phyloP scores from a whole-genome alignment of 768 basidiomycete species.

The Cystofilobasidium ferigula region DNA sequence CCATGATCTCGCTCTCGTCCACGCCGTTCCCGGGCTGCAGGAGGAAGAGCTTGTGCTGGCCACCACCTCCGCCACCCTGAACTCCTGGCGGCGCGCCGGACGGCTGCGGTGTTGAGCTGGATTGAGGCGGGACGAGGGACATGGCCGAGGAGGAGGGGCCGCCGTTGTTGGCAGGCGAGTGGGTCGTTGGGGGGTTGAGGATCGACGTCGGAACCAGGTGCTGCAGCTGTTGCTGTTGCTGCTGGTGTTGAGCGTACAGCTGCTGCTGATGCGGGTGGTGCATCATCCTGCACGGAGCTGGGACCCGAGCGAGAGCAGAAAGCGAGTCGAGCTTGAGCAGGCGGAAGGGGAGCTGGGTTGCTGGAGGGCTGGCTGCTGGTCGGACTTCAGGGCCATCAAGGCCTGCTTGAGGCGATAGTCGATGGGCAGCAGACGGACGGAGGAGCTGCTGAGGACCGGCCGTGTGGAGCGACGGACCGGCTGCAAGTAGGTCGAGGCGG shows the following conservation, averaged over 20 bases:
- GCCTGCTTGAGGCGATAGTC: no score
- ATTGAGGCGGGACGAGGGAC: slow-evolving; percentile 26
- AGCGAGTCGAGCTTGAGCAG: slow-evolving; percentile 4
- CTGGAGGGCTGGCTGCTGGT: no score
- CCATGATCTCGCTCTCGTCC: slow-evolving; percentile 76
- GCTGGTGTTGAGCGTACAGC: slow-evolving; percentile 25
- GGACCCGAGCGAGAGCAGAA: no score
- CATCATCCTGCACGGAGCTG: slow-evolving; percentile 1
- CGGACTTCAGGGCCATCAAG: no score
- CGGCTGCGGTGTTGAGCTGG: background rate
- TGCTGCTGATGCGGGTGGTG: slow-evolving; percentile 31
- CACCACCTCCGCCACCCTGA: background rate
- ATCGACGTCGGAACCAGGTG: slow-evolving; percentile 23
- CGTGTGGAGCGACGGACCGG: no score
- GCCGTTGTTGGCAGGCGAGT: slow-evolving; percentile 6
- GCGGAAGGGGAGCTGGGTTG: no score
- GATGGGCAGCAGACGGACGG: no score
- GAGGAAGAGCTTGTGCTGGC: slow-evolving; percentile 33
- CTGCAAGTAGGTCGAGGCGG: no score
- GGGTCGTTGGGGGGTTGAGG: slow-evolving; percentile 19
- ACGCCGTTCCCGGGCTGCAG: slow-evolving; percentile 30
- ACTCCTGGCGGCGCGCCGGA: background rate
- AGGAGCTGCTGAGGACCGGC: no score
- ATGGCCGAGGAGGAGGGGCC: slow-evolving; percentile 24
- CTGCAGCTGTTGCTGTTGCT: slow-evolving; percentile 21